These are phyloP conservation scores for Plasmodium gallinaceum DNA, from an alignment of 169 alveolate species.

Conservation along the genomic window DNA sequence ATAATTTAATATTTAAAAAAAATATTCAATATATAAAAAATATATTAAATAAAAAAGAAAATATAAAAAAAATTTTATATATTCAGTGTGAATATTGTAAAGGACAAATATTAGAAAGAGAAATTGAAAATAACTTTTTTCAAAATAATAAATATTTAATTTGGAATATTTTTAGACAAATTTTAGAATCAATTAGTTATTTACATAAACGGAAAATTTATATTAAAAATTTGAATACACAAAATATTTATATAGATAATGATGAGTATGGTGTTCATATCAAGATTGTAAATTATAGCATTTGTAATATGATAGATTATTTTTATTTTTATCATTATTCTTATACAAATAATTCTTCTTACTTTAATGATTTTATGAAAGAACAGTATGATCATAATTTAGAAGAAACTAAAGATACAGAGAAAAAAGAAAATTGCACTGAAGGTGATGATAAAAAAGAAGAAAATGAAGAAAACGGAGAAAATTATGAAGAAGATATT, in stretches of 20 bases:
- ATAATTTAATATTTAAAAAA: not conserved
- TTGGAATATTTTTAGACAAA: conserved; percentile 65
- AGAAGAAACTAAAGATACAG: not conserved
- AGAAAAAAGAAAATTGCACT: not conserved
- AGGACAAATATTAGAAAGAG: conserved; percentile 56
- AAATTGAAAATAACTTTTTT: conserved; percentile 46
- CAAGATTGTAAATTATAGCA: conserved; percentile 60
- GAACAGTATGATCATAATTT: not conserved
- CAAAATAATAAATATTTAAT: conserved; percentile 63
- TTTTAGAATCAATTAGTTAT: conserved; percentile 51
- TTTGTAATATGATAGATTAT: conserved; percentile 43
- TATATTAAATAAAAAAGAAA: conserved; percentile 17
- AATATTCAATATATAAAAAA: conserved; percentile 26
- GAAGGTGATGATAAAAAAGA: not conserved
- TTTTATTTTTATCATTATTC: conserved; percentile 48
- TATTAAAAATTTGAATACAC: conserved; percentile 40
- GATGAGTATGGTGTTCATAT: conserved; percentile 62
- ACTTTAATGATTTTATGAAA: conserved; percentile 5
- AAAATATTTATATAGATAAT: conserved; percentile 48
- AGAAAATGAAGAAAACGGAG: not conserved
- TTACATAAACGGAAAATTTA: conserved; percentile 51
- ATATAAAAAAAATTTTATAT: conserved; percentile 30
- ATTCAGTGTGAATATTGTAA: conserved; percentile 69
- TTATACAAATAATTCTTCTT: conserved; percentile 17
- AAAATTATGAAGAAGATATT: not conserved